Percentiles rank a stretch among this genome's conserved stretches.
Conservation (phyloP, 345 rosid species). For the Camelina hispida region DNA sequence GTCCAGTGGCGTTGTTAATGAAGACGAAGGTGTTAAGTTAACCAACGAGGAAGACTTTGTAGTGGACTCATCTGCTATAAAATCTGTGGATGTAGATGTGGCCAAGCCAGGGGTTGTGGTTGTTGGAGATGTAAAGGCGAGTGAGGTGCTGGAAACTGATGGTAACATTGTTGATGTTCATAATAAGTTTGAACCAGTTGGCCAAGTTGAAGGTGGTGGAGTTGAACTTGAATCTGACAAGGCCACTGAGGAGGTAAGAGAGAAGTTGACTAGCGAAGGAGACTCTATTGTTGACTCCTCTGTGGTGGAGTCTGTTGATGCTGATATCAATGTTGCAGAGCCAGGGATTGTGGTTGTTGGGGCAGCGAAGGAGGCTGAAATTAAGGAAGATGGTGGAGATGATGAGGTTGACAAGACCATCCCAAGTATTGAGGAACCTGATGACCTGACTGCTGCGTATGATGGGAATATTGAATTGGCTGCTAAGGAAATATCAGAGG, state of each 20-base stretch:
- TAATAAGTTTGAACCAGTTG: constrained; percentile 53
- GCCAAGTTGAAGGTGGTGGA: constrained; percentile 30
- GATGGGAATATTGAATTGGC: constrained; percentile 41
- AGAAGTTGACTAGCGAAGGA: constrained; percentile 46
- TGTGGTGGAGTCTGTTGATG: constrained; percentile 38
- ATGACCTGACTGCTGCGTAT: constrained; percentile 39
- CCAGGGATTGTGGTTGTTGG: constrained; percentile 51
- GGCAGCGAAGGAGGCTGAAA: constrained; percentile 27
- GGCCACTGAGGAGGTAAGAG: constrained; percentile 43
- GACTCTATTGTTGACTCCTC: constrained; percentile 49
- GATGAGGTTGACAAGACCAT: constrained; percentile 33
- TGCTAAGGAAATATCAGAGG: constrained; percentile 28
- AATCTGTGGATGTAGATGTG: constrained; percentile 44
- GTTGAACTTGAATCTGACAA: constrained; percentile 34
- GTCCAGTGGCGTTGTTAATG: constrained; percentile 16
- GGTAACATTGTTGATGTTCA: constrained; percentile 45
- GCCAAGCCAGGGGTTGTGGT: constrained; percentile 45
- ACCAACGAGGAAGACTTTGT: constrained; percentile 44
- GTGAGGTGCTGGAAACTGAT: constrained; percentile 45
- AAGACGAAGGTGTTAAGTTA: constrained; percentile 43
- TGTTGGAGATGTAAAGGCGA: constrained; percentile 50
- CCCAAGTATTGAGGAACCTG: constrained; percentile 29
- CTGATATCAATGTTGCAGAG: constrained; percentile 41
- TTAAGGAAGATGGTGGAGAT: constrained; percentile 9
- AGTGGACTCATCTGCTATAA: constrained; percentile 38